phyloP scores from a whole-genome alignment of 2,329 filamentous ascomycete genomes.

The Epichloe gansuensis region DNA sequence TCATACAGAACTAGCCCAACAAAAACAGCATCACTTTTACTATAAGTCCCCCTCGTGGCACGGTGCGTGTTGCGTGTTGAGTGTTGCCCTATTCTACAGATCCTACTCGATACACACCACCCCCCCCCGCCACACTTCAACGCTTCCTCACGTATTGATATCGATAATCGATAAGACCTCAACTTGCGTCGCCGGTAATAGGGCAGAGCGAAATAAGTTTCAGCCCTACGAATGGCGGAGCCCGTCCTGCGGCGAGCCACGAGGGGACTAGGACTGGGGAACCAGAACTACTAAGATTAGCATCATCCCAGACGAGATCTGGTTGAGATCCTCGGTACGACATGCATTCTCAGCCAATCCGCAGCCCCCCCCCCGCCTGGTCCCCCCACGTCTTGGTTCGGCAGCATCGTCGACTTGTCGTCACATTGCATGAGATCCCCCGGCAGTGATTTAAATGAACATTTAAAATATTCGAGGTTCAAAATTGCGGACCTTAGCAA shows the following conservation, averaged over 20 bases:
- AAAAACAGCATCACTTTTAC: too few relatives aligned
- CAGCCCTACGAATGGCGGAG: background rate
- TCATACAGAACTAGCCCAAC: too few relatives aligned
- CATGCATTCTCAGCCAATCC: background rate
- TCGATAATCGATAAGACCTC: background rate
- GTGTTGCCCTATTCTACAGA: too few relatives aligned
- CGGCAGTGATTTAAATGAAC: background rate
- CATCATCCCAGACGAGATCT: background rate
- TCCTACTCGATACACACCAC: conserved; percentile 7
- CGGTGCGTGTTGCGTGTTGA: too few relatives aligned
- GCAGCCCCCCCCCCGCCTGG: background rate
- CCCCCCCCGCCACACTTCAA: too few relatives aligned
- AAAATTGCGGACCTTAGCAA: too few relatives aligned
- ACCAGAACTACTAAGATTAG: background rate
- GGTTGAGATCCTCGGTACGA: background rate
- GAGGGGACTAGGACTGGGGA: background rate
- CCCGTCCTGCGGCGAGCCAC: background rate
- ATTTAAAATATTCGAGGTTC: too few relatives aligned
- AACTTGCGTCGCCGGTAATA: background rate
- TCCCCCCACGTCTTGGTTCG: background rate
- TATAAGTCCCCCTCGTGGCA: background rate
- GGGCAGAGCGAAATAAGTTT: background rate
- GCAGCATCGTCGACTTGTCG: background rate
- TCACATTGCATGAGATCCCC: background rate
- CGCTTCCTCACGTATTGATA: too few relatives aligned